phyloP scores from a whole-genome alignment of 495 filamentous ascomycete species.

The Amphirosellinia nigrospora region DNA sequence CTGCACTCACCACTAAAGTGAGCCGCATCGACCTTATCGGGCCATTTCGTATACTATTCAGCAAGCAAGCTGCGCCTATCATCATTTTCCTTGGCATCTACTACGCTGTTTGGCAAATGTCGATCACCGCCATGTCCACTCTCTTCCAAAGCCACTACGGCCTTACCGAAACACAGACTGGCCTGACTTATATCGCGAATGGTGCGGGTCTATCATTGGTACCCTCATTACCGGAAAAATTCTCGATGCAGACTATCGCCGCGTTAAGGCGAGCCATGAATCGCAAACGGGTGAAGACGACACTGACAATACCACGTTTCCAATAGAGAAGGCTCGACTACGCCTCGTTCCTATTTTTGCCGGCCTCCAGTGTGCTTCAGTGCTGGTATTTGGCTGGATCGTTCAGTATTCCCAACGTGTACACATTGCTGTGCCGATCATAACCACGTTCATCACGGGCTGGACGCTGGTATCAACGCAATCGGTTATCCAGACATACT shows the following conservation, averaged over 20 bases:
- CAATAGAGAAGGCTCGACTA: slow-evolving; percentile 49
- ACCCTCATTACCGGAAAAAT: slow-evolving; percentile 54
- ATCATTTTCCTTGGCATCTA: slow-evolving; percentile 58
- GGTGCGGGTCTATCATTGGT: slow-evolving; percentile 58
- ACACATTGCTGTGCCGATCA: slow-evolving; percentile 43
- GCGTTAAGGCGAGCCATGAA: slow-evolving; percentile 43
- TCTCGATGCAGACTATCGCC: slow-evolving; percentile 50
- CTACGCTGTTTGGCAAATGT: slow-evolving; percentile 65
- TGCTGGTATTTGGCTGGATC: slow-evolving; percentile 48
- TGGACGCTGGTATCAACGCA: slow-evolving; percentile 49
- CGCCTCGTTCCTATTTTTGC: slow-evolving; percentile 42
- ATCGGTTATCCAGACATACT: slow-evolving; percentile 46
- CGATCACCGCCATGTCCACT: slow-evolving; percentile 59
- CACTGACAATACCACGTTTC: slow-evolving; percentile 32
- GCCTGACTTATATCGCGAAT: slow-evolving; percentile 58
- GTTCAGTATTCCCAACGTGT: slow-evolving; percentile 34
- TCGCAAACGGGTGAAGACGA: slow-evolving; percentile 20
- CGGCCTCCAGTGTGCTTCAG: slow-evolving; percentile 39
- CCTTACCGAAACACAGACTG: slow-evolving; percentile 53
- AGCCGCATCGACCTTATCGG: slow-evolving; percentile 48
- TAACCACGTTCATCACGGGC: slow-evolving; percentile 49
- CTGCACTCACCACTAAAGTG: slow-evolving; percentile 28
- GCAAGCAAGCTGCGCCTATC: slow-evolving; percentile 50
- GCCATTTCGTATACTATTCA: slow-evolving; percentile 53
- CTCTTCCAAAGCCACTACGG: slow-evolving; percentile 54